Percentiles rank a stretch among this genome's conserved stretches.
Evolutionary conservation across 2,329 filamentous ascomycete species (phyloP).

Genomic region (Penicillium concentricum): DNA sequence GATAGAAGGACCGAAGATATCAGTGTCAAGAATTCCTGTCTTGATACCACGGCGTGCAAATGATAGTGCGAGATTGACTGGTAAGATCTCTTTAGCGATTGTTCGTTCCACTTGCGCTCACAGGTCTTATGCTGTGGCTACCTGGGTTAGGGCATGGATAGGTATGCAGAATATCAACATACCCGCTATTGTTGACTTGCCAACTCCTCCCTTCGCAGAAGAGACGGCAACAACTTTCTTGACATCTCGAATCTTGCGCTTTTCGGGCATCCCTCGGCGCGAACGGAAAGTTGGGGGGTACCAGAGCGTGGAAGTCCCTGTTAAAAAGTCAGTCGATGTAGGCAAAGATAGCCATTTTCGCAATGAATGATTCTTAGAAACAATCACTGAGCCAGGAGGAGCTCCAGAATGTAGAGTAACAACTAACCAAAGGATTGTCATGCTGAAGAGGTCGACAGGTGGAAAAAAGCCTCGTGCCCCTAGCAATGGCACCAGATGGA

Average conservation of each 20-base stretch:
- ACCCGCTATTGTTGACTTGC: slow-evolving; percentile 92
- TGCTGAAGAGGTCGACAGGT: slow-evolving; percentile 59
- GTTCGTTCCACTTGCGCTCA: background rate
- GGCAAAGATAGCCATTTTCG: background rate
- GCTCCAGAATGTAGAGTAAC: background rate
- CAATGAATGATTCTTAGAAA: background rate
- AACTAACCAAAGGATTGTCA: slow-evolving; percentile 80
- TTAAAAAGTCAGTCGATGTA: background rate
- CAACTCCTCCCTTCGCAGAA: slow-evolving; percentile 96
- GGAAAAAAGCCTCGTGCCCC: slow-evolving; percentile 56
- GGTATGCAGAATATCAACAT: slow-evolving; percentile 19
- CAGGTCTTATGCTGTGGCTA: background rate
- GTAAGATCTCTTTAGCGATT: background rate
- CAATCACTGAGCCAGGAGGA: background rate
- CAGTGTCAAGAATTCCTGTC: slow-evolving; percentile 86
- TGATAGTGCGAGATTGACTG: slow-evolving; percentile 77
- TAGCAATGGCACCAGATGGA: slow-evolving; percentile 1
- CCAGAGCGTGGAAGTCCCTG: slow-evolving; percentile 83
- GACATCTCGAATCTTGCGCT: slow-evolving; percentile 78
- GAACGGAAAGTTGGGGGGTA: slow-evolving; percentile 66
- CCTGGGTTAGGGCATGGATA: background rate
- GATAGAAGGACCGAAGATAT: slow-evolving; percentile 95
- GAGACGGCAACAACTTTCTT: slow-evolving; percentile 94
- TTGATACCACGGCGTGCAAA: slow-evolving; percentile 79
- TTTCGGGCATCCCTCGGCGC: slow-evolving; percentile 76